Evolutionary conservation across 1,284 basidiomycete species (phyloP), one percentile per base, ranked within the genome.

Genomic region (Cryptococcus hybrid): DNA sequence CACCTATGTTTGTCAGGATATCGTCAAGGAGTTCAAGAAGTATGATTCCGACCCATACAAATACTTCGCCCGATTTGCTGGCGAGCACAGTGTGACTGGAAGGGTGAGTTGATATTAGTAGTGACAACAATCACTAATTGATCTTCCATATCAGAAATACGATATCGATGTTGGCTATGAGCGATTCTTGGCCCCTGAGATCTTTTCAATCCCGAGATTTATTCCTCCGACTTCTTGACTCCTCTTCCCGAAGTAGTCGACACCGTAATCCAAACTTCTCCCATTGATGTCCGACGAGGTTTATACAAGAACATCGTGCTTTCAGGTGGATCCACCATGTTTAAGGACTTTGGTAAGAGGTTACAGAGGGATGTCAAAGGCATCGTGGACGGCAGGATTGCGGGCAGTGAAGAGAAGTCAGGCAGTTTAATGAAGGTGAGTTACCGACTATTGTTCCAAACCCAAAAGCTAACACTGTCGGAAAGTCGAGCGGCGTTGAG

Each of bases 161-260:
- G 76, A 82, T 52, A 82, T 99, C 49, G 95, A 99, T 71, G 86
- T 99, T 59, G 96, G 96, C 18, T 99, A 98, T 79, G 96, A 99
- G 79, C 91, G 96, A 40, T 99, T 99, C 85, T 86, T 99, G 43
- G 95, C 95, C 0, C 93, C 96, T 4, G 96, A 99, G 77, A 96
- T 99, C 75, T 98, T 99, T 99, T 99, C 85, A 99, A 99, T 80
- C 96, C 96, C 9, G 96, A 99, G 77, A 97, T 99, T 69, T 92
- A 90, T 77, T 95, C 91, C 0, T 96, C 92, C 48, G 96, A 99
- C 79, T 99, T 98, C 84, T 80, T 99, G 60, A 98, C 95, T 1
- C 96, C 96, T 3, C 84, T 99, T 3, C 94, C 96, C 0, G 88
- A 97, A 64, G 92, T 99, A 45, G 96, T 99, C 56, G 96, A 99